Evolutionary conservation across 202 grass and related monocot species (phyloP).

Genomic region (Hordeum pubiflorum): DNA sequence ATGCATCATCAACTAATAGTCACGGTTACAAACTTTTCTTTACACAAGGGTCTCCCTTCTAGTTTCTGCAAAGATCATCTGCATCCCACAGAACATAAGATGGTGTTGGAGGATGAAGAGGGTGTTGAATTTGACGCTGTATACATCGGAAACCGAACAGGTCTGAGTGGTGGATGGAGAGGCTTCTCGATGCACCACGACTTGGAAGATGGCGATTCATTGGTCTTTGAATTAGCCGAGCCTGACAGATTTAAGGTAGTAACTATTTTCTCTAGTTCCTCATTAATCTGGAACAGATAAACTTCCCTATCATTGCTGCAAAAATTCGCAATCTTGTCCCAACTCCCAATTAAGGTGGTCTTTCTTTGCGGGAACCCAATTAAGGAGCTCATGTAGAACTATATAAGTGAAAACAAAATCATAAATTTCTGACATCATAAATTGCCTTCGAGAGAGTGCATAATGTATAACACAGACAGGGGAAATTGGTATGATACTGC

Average conservation of each 20-base stretch:
- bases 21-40: neutral
- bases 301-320: neutral
- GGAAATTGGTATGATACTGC: neutral
- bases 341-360: neutral
- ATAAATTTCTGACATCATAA: neutral
- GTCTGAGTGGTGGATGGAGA: conserved; percentile 93
- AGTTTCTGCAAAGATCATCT: conserved; percentile 76
- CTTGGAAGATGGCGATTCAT: conserved; percentile 85
- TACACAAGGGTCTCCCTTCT: conserved; percentile 62
- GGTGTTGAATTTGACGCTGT: conserved; percentile 66
- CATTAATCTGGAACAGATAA: neutral
- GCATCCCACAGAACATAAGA: conserved; percentile 49
- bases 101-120: conserved; percentile 88
- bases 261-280: neutral
- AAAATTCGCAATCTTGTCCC: neutral
- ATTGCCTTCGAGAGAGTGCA: neutral
- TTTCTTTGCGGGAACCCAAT: neutral
- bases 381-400: neutral
- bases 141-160: conserved; percentile 71
- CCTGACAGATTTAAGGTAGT: conserved; percentile 80
- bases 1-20: neutral
- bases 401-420: neutral
- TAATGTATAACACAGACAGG: neutral
- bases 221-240: conserved; percentile 74
- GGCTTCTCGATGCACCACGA: conserved; percentile 72